Evolutionary conservation across 106 monocot genomes (phyloP).

Genomic region (Agapanthus africanus): DNA sequence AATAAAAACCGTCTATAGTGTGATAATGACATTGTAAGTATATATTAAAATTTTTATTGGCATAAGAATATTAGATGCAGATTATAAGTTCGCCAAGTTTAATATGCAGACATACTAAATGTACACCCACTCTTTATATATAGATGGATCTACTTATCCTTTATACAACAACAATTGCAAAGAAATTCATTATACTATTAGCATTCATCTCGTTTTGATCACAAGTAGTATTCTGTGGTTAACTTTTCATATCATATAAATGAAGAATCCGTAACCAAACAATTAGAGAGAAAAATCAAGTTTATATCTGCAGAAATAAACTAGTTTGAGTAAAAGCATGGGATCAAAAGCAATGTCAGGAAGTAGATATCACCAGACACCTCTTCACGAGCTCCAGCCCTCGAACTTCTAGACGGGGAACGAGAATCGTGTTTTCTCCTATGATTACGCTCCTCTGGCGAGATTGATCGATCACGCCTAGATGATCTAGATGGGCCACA

Average conservation of each 20-base stretch:
- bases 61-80: background rate
- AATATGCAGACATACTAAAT: background rate
- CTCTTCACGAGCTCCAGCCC: conserved; percentile 51
- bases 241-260: background rate
- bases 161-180: too few species aligned
- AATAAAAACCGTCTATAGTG: background rate
- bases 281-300: background rate
- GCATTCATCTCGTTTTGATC: background rate
- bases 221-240: background rate
- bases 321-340: background rate
- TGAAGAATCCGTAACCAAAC: background rate
- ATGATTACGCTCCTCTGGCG: conserved; percentile 28
- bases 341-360: background rate
- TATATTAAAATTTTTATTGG: background rate
- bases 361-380: conserved; percentile 75
- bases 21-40: background rate
- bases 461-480: conserved; percentile 36
- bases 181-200: background rate
- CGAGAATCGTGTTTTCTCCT: conserved; percentile 28
- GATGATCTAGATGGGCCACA: conserved; percentile 23
- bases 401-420: conserved; percentile 43
- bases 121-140: too few species aligned
- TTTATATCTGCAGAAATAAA: background rate
- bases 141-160: too few species aligned
- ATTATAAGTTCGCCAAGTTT: background rate